Percentiles rank a stretch among this genome's conserved stretches.
Evolutionary conservation across 257 asterid genomes (phyloP).

Genomic region (Gentiana dahurica): DNA sequence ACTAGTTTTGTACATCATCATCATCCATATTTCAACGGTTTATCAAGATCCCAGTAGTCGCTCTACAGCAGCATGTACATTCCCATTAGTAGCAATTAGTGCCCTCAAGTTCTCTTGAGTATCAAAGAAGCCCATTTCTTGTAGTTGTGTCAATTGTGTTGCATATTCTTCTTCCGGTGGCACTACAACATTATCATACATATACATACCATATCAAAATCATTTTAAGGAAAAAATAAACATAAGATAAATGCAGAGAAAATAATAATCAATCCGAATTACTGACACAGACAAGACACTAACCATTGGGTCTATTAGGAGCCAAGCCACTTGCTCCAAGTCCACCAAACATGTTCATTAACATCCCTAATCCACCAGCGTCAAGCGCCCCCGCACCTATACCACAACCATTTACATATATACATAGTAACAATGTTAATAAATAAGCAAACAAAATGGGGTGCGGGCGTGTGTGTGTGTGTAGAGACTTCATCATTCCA

Average conservation of each 20-base stretch:
- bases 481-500: too few species aligned
- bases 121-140: slow-evolving; percentile 47
- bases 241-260: not conserved
- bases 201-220: not conserved
- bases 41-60: slow-evolving; percentile 29
- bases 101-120: slow-evolving; percentile 41
- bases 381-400: slow-evolving; percentile 18
- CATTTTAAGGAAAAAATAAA: too few species aligned
- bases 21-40: not conserved
- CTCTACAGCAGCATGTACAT: slow-evolving; percentile 49
- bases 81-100: slow-evolving; percentile 36
- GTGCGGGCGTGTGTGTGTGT: too few species aligned
- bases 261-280: not conserved
- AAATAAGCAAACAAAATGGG: too few species aligned
- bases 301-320: slow-evolving; percentile 29
- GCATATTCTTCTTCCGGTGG: slow-evolving; percentile 42
- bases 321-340: slow-evolving; percentile 34
- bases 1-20: slow-evolving; percentile 6
- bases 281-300: not conserved
- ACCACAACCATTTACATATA: not conserved
- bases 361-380: slow-evolving; percentile 26
- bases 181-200: slow-evolving; percentile 16
- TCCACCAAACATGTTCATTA: slow-evolving; percentile 45
- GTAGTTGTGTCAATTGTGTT: slow-evolving; percentile 34
- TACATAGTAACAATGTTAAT: not conserved